phyloP scores from a whole-genome alignment of 2,329 filamentous ascomycete genomes.

The Rutstroemia sp. region DNA sequence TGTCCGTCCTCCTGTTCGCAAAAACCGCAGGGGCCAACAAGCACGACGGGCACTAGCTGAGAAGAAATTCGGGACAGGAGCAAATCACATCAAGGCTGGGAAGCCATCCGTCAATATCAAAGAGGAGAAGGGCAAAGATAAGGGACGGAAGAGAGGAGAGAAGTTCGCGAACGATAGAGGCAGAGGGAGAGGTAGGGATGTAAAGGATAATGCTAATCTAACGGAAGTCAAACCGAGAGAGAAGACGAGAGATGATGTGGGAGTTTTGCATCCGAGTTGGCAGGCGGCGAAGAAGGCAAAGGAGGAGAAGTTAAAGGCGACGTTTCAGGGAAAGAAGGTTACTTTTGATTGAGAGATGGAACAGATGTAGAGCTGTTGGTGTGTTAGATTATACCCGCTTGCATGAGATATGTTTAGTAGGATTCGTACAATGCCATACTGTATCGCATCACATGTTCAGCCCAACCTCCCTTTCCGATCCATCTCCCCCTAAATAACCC shows the following conservation, averaged over 20 bases:
- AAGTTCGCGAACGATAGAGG: conserved; percentile 9
- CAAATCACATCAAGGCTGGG: conserved; percentile 34
- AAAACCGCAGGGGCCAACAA: conserved; percentile 70
- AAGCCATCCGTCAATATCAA: conserved; percentile 1
- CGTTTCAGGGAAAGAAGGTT: conserved; percentile 51
- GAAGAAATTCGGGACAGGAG: conserved; percentile 67
- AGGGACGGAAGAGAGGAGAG: conserved; percentile 23
- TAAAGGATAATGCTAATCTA: conserved; percentile 7
- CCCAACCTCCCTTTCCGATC: not conserved
- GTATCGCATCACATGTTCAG: too few relatives aligned
- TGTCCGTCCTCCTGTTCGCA: conserved; percentile 49
- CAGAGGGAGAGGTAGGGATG: conserved; percentile 9
- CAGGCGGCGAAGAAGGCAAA: conserved; percentile 49
- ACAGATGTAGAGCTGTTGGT: too few relatives aligned
- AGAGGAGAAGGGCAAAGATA: conserved; percentile 32
- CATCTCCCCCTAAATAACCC: not conserved
- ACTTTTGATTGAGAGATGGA: conserved; percentile 41
- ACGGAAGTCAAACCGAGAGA: conserved; percentile 25
- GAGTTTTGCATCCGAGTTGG: conserved; percentile 57
- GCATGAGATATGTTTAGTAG: too few relatives aligned
- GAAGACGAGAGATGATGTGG: conserved; percentile 40
- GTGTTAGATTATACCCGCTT: too few relatives aligned
- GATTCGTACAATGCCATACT: too few relatives aligned
- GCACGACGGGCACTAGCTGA: conserved; percentile 75
- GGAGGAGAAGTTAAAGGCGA: conserved; percentile 43